A percentile compares a stretch with the other conserved stretches of the same genome.
phyloP scores from a whole-genome alignment of 441 rosid species.

The Euphorbia celastroides region DNA sequence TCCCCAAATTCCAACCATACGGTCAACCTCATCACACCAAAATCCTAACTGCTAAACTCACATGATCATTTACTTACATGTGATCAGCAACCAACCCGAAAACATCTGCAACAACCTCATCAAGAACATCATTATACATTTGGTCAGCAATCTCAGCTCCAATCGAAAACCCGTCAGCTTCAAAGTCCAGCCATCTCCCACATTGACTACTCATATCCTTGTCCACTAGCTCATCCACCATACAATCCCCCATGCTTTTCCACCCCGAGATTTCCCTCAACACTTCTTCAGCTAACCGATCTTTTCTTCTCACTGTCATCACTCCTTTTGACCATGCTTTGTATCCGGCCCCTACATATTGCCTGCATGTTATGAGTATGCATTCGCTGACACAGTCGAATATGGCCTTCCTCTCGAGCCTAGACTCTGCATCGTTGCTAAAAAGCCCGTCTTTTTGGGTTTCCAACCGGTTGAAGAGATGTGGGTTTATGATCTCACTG shows the following conservation, averaged over 20 bases:
- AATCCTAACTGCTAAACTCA: too few species aligned
- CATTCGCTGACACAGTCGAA: slow-evolving; percentile 72
- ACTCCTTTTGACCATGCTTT: slow-evolving; percentile 46
- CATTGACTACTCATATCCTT: slow-evolving; percentile 75
- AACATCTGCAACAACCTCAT: too few species aligned
- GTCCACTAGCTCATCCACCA: slow-evolving; percentile 91
- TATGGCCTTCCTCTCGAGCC: slow-evolving; percentile 42
- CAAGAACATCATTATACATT: too few species aligned
- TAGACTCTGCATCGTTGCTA: slow-evolving; percentile 23
- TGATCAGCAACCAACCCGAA: too few species aligned
- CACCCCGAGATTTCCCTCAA: slow-evolving; percentile 60
- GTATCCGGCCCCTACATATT: slow-evolving; percentile 47
- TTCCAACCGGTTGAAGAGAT: slow-evolving; percentile 65
- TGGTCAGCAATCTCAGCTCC: too few species aligned
- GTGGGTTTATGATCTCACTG: slow-evolving; percentile 43
- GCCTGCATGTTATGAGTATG: slow-evolving; percentile 53
- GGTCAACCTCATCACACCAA: too few species aligned
- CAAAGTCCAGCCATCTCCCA: slow-evolving; percentile 85
- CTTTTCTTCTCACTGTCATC: slow-evolving; percentile 43
- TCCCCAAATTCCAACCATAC: too few species aligned
- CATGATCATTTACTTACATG: too few species aligned
- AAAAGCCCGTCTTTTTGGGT: slow-evolving; percentile 28
- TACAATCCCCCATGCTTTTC: slow-evolving; percentile 66
- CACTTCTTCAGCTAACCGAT: slow-evolving; percentile 60
- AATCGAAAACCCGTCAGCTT: too few species aligned